Evolutionary conservation across 495 filamentous ascomycete species (phyloP).

Genomic region (Copromyces sp.): DNA sequence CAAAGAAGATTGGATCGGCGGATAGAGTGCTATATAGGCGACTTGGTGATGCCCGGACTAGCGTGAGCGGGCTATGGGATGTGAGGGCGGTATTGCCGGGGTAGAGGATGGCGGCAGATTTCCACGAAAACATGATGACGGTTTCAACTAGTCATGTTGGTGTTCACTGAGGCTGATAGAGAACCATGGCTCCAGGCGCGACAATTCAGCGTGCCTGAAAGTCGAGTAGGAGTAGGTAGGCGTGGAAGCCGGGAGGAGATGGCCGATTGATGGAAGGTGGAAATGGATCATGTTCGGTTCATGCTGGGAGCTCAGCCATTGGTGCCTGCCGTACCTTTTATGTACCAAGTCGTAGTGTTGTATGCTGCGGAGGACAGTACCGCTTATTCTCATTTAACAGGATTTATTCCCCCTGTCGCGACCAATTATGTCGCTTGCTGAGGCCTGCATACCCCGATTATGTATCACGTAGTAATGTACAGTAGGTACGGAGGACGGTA

Average conservation of each 20-base stretch:
- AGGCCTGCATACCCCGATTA: too few species aligned
- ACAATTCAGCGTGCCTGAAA: neutral
- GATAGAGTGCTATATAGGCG: conserved; percentile 1
- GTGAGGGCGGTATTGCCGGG: conserved; percentile 13
- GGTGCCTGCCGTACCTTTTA: neutral
- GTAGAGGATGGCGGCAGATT: conserved; percentile 20
- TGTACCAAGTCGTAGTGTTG: neutral
- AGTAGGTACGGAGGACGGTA: too few species aligned
- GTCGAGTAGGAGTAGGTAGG: neutral
- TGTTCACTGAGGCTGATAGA: neutral
- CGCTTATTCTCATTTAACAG: too few species aligned
- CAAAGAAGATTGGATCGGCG: neutral
- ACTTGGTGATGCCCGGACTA: conserved; percentile 5
- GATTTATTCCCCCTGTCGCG: too few species aligned
- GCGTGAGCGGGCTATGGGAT: conserved; percentile 8
- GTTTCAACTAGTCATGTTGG: conserved; percentile 17
- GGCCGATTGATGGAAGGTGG: neutral
- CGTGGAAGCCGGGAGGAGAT: neutral
- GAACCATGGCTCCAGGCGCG: neutral
- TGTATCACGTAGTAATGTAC: too few species aligned
- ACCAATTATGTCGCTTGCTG: too few species aligned
- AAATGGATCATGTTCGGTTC: neutral
- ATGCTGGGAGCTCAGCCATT: neutral
- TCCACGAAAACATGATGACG: conserved; percentile 22
- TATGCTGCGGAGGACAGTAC: too few species aligned